Conservation (phyloP, 495 filamentous ascomycete genomes). For the Beverwykella pulmonaria region DNA sequence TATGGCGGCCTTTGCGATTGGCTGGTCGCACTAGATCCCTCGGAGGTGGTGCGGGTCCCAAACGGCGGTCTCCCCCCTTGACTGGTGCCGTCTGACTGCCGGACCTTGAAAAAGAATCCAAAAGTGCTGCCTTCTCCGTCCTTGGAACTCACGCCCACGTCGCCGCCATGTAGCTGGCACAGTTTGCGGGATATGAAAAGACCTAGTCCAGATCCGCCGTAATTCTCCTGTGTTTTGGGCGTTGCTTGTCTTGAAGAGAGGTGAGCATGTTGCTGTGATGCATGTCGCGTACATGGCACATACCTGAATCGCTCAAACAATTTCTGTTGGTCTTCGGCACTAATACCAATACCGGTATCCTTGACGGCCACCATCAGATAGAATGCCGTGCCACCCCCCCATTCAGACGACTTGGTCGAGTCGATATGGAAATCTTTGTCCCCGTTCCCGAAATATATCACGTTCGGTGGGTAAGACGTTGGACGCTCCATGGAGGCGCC, state of each 20-base stretch:
- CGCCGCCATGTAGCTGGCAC: slow-evolving; percentile 47
- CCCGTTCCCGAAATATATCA: slow-evolving; percentile 42
- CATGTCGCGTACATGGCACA: not conserved
- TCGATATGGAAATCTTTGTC: slow-evolving; percentile 36
- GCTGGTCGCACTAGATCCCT: not conserved
- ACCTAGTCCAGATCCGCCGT: slow-evolving; percentile 47
- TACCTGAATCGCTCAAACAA: slow-evolving; percentile 44
- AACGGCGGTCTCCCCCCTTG: slow-evolving; percentile 23
- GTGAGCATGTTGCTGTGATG: not conserved
- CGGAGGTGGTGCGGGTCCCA: slow-evolving; percentile 5
- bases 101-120: slow-evolving; percentile 45
- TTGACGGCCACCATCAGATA: slow-evolving; percentile 47
- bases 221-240: slow-evolving; percentile 45
- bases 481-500: slow-evolving; percentile 40
- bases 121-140: slow-evolving; percentile 44
- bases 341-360: slow-evolving; percentile 48
- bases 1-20: slow-evolving; percentile 15
- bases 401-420: slow-evolving; percentile 39
- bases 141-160: slow-evolving; percentile 46
- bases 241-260: slow-evolving; percentile 42
- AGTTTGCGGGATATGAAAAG: slow-evolving; percentile 47
- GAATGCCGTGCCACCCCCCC: slow-evolving; percentile 41
- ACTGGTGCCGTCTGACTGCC: slow-evolving; percentile 22
- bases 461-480: slow-evolving; percentile 41
- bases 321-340: slow-evolving; percentile 37